A percentile compares a stretch with the other conserved stretches of the same genome.
These are phyloP conservation scores for Salix exigua DNA, from an alignment of 345 rosid genomes.

Conservation along the genomic window DNA sequence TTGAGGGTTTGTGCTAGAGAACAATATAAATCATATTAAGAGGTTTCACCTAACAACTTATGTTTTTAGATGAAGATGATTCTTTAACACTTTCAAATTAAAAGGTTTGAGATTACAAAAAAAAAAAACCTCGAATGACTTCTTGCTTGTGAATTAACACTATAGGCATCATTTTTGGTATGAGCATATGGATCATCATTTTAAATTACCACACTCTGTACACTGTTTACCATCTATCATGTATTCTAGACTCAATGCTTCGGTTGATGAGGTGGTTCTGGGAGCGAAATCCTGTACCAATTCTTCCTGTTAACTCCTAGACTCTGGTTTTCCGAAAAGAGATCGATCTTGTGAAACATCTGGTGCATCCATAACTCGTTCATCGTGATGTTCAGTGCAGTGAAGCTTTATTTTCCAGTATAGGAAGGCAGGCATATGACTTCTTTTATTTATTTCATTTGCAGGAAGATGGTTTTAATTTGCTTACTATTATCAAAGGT, in stretches of 20 bases:
- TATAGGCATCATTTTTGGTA: not conserved
- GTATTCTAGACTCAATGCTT: not conserved
- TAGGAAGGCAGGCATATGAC: not conserved
- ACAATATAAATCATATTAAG: too few relatives aligned
- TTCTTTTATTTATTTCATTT: not conserved
- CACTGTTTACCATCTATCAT: not conserved
- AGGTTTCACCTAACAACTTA: too few relatives aligned
- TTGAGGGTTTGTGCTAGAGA: too few relatives aligned
- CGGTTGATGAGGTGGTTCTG: not conserved
- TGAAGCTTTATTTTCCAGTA: not conserved
- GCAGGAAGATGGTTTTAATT: constrained; percentile 68
- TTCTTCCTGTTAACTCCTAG: not conserved
- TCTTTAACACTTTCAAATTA: not conserved
- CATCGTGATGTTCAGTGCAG: not conserved
- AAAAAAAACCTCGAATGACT: not conserved
- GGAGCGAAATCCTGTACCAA: not conserved
- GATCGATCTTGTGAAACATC: not conserved
- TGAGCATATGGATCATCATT: not conserved
- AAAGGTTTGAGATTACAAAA: not conserved
- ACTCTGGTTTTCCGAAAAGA: not conserved
- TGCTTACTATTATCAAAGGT: constrained; percentile 74
- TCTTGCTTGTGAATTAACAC: not conserved
- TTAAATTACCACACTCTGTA: not conserved
- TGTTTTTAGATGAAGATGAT: too few relatives aligned
- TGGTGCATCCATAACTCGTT: not conserved